Evolutionary conservation across 2,329 filamentous ascomycete genomes (phyloP).

Genomic region (Fusarium solani-melongenae): DNA sequence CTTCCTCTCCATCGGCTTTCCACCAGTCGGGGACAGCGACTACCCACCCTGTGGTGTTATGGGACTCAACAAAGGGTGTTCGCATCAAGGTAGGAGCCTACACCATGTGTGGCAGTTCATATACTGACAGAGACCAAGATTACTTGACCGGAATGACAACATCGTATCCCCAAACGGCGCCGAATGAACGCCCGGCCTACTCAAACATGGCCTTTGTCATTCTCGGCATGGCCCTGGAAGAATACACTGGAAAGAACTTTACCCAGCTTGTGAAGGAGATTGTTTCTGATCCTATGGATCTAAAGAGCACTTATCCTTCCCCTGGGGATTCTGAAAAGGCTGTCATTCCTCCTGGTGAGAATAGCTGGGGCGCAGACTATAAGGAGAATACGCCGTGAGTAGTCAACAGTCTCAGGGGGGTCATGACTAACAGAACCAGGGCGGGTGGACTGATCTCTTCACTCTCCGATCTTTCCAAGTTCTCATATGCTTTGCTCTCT

Average conservation of each 20-base stretch:
- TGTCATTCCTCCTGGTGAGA: slow-evolving; percentile 48
- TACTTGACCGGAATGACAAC: slow-evolving; percentile 46
- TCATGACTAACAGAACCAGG: slow-evolving; percentile 24
- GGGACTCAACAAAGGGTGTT: slow-evolving; percentile 49
- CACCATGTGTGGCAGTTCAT: rapidly evolving
- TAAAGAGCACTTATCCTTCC: slow-evolving; percentile 38
- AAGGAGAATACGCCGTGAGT: slow-evolving; percentile 48
- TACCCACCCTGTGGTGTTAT: slow-evolving; percentile 53
- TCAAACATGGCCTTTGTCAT: slow-evolving; percentile 55
- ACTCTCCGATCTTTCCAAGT: slow-evolving; percentile 45
- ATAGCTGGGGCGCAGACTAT: slow-evolving; percentile 50
- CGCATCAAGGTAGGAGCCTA: slow-evolving; percentile 43
- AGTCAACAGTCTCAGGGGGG: rapidly evolving
- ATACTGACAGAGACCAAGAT: slow-evolving; percentile 36
- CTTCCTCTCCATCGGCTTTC: slow-evolving; percentile 51
- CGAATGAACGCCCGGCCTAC: slow-evolving; percentile 51
- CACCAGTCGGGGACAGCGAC: slow-evolving; percentile 45
- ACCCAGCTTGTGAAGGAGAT: slow-evolving; percentile 38
- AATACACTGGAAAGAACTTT: slow-evolving; percentile 45
- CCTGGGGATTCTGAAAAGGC: slow-evolving; percentile 46
- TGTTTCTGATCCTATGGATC: slow-evolving; percentile 23
- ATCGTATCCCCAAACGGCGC: slow-evolving; percentile 44
- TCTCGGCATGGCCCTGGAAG: slow-evolving; percentile 49
- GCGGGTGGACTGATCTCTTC: slow-evolving; percentile 51
- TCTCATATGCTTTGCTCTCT: slow-evolving; percentile 45